These are phyloP conservation scores for Ceriops zippeliana DNA, from an alignment of 345 rosid species.

Conservation along the genomic window DNA sequence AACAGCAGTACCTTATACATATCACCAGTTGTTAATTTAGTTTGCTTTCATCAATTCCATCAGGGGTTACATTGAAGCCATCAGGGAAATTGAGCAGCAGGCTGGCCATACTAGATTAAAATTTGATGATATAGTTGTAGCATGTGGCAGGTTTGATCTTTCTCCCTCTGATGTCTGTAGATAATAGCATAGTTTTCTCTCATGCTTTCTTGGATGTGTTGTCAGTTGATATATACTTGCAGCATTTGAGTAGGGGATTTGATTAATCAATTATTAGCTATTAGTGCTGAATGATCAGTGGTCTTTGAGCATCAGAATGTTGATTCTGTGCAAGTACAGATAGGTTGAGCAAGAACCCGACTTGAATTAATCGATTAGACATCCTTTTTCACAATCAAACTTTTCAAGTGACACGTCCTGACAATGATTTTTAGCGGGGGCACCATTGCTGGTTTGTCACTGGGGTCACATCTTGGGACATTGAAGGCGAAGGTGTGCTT, in stretches of 20 bases:
- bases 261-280: background rate
- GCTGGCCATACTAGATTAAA: conserved; percentile 33
- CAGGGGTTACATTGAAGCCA: conserved; percentile 93
- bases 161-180: conserved; percentile 5
- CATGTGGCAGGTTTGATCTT: conserved; percentile 87
- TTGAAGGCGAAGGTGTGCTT: conserved; percentile 72
- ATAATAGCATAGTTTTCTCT: background rate
- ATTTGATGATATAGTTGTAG: conserved; percentile 86
- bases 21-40: background rate
- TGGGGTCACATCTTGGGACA: conserved; percentile 71
- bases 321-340: background rate
- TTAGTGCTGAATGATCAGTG: background rate
- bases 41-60: conserved; percentile 5
- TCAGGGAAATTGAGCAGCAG: conserved; percentile 84
- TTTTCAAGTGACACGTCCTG: background rate
- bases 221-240: background rate
- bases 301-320: background rate
- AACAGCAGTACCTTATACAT: background rate
- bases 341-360: background rate
- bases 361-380: background rate
- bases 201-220: background rate
- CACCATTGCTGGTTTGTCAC: conserved; percentile 79
- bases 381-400: background rate
- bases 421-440: conserved; percentile 59
- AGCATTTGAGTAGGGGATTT: background rate